Evolutionary conservation across 2,329 filamentous ascomycete species (phyloP), one percentile per base, ranked within the genome.

Genomic region (Cladosporium sp.): DNA sequence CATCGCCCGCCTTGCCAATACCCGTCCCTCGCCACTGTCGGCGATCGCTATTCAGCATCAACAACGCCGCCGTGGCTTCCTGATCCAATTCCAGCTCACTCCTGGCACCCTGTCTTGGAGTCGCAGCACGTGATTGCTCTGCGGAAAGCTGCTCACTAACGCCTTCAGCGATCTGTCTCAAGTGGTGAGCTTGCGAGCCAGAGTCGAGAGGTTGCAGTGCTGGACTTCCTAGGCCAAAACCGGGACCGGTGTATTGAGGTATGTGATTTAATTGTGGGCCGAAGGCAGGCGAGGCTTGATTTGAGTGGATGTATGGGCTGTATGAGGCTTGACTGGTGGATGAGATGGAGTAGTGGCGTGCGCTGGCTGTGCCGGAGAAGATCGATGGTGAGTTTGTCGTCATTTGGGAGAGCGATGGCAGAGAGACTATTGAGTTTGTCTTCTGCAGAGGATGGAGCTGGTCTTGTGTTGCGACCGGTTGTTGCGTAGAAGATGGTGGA

Each of bases 21-120:
- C 56, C 59, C 40, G 25, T 28, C 36, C 58, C 59, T 9, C 60
- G 56, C 61, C 77, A 78, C 58, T 69, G 75, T 37, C 90, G 81
- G 40, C 90, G 83, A 71, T 94, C 91, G 56, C 81, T 85, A 65
- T 92, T 95, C 60, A 97, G 78, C 92, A 96, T 96, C 71, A 96
- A 74, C 65, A 96, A 73, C 3, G 92, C 92, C 12, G 90, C 88
- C 7, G 91, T 94, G 1, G 91, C 92, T 72, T 94, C 90, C 61
- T 92, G 87, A 43, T 81, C 78, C 30, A 77, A 72, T 66, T 75
- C 66, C 49, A 72, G 61, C 45, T 72, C 68, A 20, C 62, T 69
- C 19, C 66, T 61, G 4, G 58, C 59, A 11, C 20, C 43, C 25
- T 65, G 64, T 25, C 51, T 30, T 9, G 59, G 54, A 34, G 38